Evolutionary conservation across 148 eudicot species (phyloP), one percentile per base, ranked within the genome.

Genomic region (Rhododendron molle): DNA sequence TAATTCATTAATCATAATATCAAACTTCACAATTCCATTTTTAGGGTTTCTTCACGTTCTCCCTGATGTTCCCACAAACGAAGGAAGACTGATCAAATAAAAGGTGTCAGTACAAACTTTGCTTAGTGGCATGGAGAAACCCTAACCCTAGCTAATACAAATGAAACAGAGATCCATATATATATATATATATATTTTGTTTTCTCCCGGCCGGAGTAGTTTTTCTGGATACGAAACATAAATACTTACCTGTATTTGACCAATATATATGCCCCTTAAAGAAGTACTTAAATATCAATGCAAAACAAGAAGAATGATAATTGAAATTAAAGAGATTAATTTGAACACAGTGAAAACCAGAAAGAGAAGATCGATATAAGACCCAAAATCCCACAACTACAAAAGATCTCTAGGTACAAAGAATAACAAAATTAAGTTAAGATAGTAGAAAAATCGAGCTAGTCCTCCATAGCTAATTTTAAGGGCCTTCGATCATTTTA

Each of bases 351-450:
- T 23, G 13, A 71, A 47, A 73, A 73, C 12, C 23, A 21, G 2
- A 74, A 74, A 74, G 47, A 76, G 36, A 54, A 54, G 13, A n/a
- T n/a, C n/a, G n/a, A 60, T 21, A 76, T 23, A 38, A 16, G 78
- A 76, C 38, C 54, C 54, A 74, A 77, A 43, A 84, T 56, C 74
- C 86, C 74, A 76, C 38, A 40, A 49, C 21, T 26, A 58, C 20
- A 76, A 73, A 84, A 58, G 43, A 0, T 56, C 47, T 49, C 71
- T 40, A 84, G 54, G 38, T 84, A 77, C 82, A 84, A 84, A 72
- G 82, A 43, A 38, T 76, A 44, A 40, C 34, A 44, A 32, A 58
- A 58, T 7, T 21, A 38, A 77, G 44, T 3, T 14, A 54, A 77
- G 14, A 7, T 4, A 74, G 3, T 12, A 11, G 3, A 38, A 76